These are phyloP conservation scores for Erysimum cheiri DNA, from an alignment of 441 rosid genomes.

Conservation along the genomic window DNA sequence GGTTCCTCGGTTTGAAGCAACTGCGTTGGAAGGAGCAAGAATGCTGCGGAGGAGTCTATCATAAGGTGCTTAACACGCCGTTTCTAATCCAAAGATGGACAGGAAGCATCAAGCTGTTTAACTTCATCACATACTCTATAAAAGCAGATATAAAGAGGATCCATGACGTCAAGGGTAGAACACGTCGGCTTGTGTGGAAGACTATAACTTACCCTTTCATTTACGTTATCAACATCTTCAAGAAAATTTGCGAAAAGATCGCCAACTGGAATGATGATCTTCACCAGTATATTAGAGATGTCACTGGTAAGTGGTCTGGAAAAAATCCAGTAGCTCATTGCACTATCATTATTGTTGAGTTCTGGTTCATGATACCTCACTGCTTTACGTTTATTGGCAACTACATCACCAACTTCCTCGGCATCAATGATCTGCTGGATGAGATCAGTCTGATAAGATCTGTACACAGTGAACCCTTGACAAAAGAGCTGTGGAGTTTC, in stretches of 20 bases:
- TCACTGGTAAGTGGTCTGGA: background rate
- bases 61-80: constrained; percentile 25
- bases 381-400: background rate
- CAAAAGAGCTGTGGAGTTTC: constrained; percentile 50
- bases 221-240: background rate
- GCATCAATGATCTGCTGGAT: constrained; percentile 42
- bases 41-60: background rate
- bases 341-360: background rate
- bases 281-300: background rate
- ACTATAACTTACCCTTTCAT: background rate
- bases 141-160: constrained; percentile 35
- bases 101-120: constrained; percentile 38
- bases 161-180: constrained; percentile 16
- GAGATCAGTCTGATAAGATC: constrained; percentile 20
- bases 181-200: background rate
- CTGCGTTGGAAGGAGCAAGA: constrained; percentile 33
- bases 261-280: background rate
- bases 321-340: background rate
- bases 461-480: constrained; percentile 44
- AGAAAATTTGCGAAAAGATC: background rate
- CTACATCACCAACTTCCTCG: constrained; percentile 22
- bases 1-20: constrained; percentile 31
- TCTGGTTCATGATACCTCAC: background rate
- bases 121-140: constrained; percentile 44
- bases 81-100: constrained; percentile 46